phyloP scores from a whole-genome alignment of 331 rosid species.

The Dryas integrifolia region DNA sequence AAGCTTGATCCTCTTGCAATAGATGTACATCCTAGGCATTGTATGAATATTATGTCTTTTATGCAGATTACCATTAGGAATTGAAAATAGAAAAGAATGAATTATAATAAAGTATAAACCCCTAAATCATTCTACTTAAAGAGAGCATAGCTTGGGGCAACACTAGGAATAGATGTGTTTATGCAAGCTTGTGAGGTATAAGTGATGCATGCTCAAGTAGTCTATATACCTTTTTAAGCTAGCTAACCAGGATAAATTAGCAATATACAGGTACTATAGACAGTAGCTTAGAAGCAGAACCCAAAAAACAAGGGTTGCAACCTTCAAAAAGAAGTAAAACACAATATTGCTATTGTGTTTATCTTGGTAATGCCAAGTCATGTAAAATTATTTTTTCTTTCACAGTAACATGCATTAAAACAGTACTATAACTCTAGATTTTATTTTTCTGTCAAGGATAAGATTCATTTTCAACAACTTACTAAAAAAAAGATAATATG shows the following conservation, averaged over 20 bases:
- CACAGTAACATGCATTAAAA: neutral
- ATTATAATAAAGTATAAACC: neutral
- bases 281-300: conserved; percentile 1
- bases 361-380: neutral
- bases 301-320: conserved; percentile 14
- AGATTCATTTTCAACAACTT: neutral
- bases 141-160: conserved; percentile 17
- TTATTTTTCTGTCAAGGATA: neutral
- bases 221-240: conserved; percentile 8
- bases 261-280: neutral
- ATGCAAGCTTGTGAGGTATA: neutral
- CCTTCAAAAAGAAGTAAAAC: conserved; percentile 10
- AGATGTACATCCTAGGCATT: conserved; percentile 10
- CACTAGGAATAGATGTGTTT: conserved; percentile 11
- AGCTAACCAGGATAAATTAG: conserved; percentile 10
- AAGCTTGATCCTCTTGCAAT: conserved; percentile 10
- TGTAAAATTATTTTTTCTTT: neutral
- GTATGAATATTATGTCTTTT: neutral
- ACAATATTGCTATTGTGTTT: neutral
- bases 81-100: neutral
- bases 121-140: neutral
- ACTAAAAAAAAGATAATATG: neutral
- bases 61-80: neutral
- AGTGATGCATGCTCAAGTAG: conserved; percentile 1
- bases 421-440: neutral